A percentile compares a stretch with the other conserved stretches of the same genome.
phyloP scores from a whole-genome alignment of 495 filamentous ascomycete genomes.

The Elasticomyces elasticus region DNA sequence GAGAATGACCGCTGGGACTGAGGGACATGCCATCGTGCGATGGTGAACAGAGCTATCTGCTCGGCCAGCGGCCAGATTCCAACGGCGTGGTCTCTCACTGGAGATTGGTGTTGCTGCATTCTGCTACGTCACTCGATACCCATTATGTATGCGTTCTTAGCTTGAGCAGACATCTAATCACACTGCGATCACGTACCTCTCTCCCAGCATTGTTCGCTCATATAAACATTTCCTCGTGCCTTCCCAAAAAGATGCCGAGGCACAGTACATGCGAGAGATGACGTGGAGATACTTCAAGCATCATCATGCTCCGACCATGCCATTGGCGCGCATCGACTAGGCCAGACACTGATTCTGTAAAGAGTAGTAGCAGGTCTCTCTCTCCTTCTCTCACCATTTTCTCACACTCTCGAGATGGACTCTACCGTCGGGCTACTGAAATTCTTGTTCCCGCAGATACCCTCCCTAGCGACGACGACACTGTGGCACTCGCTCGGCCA shows the following conservation, averaged over 20 bases:
- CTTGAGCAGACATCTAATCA: not conserved
- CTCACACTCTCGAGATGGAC: too few relatives aligned
- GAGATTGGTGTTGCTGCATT: not conserved
- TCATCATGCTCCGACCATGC: not conserved
- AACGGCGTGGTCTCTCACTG: too few relatives aligned
- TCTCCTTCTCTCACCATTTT: too few relatives aligned
- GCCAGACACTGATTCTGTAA: too few relatives aligned
- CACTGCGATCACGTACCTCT: not conserved
- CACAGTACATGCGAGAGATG: not conserved
- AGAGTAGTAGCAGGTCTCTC: too few relatives aligned
- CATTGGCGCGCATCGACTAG: not conserved
- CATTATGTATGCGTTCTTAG: not conserved
- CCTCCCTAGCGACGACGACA: constrained; percentile 55
- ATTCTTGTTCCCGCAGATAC: constrained; percentile 41
- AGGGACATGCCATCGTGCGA: too few relatives aligned
- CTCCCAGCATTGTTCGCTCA: too few relatives aligned
- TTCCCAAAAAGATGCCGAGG: not conserved
- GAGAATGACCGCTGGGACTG: too few relatives aligned
- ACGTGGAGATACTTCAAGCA: not conserved
- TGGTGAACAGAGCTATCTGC: too few relatives aligned
- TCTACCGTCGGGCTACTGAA: constrained; percentile 18
- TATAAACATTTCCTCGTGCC: too few relatives aligned
- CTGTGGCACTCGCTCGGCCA: constrained; percentile 57
- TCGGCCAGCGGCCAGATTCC: too few relatives aligned
- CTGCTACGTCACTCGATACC: constrained; percentile 1